phyloP scores from a whole-genome alignment of 208 protist genomes.

The Novymonas esmeraldas region DNA sequence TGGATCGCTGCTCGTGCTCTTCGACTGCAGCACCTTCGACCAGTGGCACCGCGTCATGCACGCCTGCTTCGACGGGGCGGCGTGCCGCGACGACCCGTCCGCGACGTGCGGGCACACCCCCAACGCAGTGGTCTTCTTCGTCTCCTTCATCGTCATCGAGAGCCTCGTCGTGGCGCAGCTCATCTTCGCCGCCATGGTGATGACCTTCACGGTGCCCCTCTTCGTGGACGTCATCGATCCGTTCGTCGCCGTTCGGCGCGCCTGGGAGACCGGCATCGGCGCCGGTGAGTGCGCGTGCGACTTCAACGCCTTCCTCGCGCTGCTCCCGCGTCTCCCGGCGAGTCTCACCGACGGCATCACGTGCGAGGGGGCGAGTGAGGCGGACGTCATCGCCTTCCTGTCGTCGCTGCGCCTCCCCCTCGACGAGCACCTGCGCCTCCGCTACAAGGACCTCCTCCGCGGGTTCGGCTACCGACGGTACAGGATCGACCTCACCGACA shows the following conservation, averaged over 20 bases:
- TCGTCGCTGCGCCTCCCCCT: conserved; percentile 41
- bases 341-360: conserved; percentile 24
- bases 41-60: conserved; percentile 51
- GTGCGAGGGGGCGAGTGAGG: conserved; percentile 16
- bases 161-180: conserved; percentile 28
- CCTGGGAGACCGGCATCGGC: conserved; percentile 32
- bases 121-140: conserved; percentile 42
- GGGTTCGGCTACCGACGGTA: conserved; percentile 33
- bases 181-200: conserved; percentile 27
- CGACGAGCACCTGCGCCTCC: conserved; percentile 30
- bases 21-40: conserved; percentile 54
- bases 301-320: conserved; percentile 9
- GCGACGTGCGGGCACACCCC: conserved; percentile 24
- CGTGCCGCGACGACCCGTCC: conserved; percentile 11
- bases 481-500: conserved; percentile 7
- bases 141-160: conserved; percentile 29
- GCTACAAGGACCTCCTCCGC: conserved; percentile 40
- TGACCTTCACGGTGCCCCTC: conserved; percentile 22
- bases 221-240: conserved; percentile 28
- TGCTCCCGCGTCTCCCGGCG: conserved; percentile 15
- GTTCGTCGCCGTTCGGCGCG: conserved; percentile 29
- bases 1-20: conserved; percentile 53
- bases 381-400: conserved; percentile 33
- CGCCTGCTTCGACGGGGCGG: conserved; percentile 22
- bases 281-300: conserved; percentile 8